Evolutionary conservation across 2,329 filamentous ascomycete genomes (phyloP).

Genomic region (Calycina herbarum): DNA sequence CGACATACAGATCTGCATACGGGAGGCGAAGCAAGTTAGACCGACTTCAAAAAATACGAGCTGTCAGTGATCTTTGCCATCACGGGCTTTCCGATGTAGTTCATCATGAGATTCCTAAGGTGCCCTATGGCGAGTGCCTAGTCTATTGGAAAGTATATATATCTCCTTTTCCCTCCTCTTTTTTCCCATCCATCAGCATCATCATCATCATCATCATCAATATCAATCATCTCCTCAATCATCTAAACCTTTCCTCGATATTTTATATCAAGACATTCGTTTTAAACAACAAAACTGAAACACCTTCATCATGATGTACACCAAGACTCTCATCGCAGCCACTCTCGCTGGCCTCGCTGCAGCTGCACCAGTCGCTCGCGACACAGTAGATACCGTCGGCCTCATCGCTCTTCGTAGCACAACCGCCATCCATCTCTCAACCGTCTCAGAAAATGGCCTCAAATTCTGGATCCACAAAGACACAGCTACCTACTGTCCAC

Average conservation of each 20-base stretch:
- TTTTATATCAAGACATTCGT: neutral
- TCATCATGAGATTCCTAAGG: neutral
- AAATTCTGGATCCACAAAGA: slow-evolving; percentile 25
- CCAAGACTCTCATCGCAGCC: slow-evolving; percentile 22
- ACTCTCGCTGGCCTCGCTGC: slow-evolving; percentile 19
- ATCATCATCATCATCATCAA: neutral
- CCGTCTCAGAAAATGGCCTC: slow-evolving; percentile 20
- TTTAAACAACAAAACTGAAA: neutral
- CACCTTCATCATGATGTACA: slow-evolving; percentile 23
- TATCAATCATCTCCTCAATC: slow-evolving; percentile 5
- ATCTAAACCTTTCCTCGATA: neutral
- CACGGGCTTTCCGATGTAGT: neutral
- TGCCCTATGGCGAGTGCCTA: neutral
- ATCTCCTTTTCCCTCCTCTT: neutral
- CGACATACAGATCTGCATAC: neutral
- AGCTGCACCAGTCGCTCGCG: slow-evolving; percentile 16
- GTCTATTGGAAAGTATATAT: neutral
- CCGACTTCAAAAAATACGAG: neutral
- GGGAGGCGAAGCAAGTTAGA: neutral
- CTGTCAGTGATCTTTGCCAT: too few species aligned
- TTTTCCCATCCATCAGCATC: neutral
- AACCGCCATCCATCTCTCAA: slow-evolving; percentile 11
- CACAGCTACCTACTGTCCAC: slow-evolving; percentile 21
- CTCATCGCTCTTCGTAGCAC: slow-evolving; percentile 14
- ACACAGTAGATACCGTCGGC: slow-evolving; percentile 3